Evolutionary conservation across 179 eudicot genomes (phyloP), one percentile per base, ranked within the genome.

Genomic region (Spergularia azorica): DNA sequence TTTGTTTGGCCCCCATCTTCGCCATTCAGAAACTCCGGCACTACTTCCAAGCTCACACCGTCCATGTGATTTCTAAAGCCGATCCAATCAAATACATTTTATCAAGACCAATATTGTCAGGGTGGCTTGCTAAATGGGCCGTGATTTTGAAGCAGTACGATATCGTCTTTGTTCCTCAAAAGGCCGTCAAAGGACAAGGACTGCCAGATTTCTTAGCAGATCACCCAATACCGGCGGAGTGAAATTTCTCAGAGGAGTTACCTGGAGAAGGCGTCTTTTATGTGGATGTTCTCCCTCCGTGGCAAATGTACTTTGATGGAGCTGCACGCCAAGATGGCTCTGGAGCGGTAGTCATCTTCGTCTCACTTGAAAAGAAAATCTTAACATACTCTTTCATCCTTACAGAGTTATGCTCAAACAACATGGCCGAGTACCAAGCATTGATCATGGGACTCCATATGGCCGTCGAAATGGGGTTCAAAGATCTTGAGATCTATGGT

Each of bases 201-300:
- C 10, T 79, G 16, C 70, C 69, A 0, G 36, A 80, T 36, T 74
- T 80, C 36, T 36, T 75, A 2, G 81, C 72, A 0, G 76, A 79
- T 16, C 79, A 79, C 16, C 81, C 78, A 14, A 17, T 82, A 0
- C 80, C 57, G 3, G 43, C 20, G 0, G 26, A 65, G 2, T 79
- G 67, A 69, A 61, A 71, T 5, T n/a, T 83, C 5, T 26, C 20
- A 0, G 62, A 70, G 14, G 65, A 77, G 1, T 14, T 57, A 1
- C 70, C 79, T 0, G 76, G 70, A 51, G 62, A 58, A 58, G 62
- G 17, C 3, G 62, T 58, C 0, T 58, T 58, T 8, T 6, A 15
- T 17, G n/a, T 60, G 7, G 70, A 79, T 11, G 13, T 73, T 2
- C 62, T 21, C 0, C 38, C 74, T 1, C 72, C 71, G 9, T 64